Conservation (phyloP, 106 monocot species). For the Platanthera guangdongensis region DNA sequence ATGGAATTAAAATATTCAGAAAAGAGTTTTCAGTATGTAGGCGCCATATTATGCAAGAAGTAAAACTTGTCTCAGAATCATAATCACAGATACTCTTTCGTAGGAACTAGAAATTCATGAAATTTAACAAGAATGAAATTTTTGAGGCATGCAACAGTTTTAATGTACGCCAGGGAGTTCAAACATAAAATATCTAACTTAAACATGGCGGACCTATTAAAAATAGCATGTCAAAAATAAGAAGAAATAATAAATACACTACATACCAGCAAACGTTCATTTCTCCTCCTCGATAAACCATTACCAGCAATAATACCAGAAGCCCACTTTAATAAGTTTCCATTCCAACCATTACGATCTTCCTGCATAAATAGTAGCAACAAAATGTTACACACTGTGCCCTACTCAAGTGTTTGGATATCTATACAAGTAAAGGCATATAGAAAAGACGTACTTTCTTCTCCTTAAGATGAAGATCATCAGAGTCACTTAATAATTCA, state of each 20-base stretch:
- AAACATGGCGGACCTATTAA: not conserved
- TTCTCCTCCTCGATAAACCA: conserved; percentile 46
- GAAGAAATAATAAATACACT: not conserved
- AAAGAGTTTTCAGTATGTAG: too few species aligned
- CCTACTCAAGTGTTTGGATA: not conserved
- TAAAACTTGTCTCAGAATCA: too few species aligned
- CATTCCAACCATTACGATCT: conserved; percentile 60
- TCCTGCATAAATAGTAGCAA: conserved; percentile 32
- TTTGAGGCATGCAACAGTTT: not conserved
- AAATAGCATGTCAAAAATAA: not conserved
- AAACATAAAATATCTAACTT: not conserved
- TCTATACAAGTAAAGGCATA: not conserved
- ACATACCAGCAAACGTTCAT: conserved; percentile 29
- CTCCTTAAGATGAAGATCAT: conserved; percentile 31
- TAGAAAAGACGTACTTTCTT: conserved; percentile 30
- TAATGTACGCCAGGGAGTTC: not conserved
- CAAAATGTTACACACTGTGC: not conserved
- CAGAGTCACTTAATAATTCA: conserved; percentile 58
- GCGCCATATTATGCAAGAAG: too few species aligned
- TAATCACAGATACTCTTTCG: too few species aligned
- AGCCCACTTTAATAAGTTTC: conserved; percentile 90
- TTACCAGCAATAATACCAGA: conserved; percentile 71
- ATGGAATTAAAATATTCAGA: too few species aligned
- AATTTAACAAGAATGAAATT: not conserved
- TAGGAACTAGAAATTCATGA: too few species aligned